Conservation (phyloP, 352 stramenopile species). For the Vaucheria bursata region DNA sequence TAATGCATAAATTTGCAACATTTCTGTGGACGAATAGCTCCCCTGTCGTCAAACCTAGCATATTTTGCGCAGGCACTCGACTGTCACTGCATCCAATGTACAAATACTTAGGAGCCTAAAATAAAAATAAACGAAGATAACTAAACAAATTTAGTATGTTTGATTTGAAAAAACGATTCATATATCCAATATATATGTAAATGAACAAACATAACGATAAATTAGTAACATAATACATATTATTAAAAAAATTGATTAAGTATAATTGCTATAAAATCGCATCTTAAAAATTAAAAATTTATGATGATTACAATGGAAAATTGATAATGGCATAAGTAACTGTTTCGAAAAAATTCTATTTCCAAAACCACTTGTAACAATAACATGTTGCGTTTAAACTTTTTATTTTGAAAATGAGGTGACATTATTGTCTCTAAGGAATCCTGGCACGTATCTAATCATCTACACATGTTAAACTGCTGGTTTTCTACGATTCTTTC, state of each 20-base stretch:
- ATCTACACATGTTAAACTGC: background rate
- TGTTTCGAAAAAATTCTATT: too few species aligned
- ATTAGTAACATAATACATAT: background rate
- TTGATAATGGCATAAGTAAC: too few species aligned
- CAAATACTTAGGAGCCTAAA: conserved; percentile 44
- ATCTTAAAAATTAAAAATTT: background rate
- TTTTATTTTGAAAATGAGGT: background rate
- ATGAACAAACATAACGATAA: background rate
- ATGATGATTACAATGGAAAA: too few species aligned
- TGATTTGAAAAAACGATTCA: background rate
- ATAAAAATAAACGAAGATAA: background rate
- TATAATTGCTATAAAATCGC: background rate
- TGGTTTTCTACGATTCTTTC: background rate
- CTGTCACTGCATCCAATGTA: conserved; percentile 48
- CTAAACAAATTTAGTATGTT: background rate
- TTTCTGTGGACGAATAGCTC: conserved; percentile 40
- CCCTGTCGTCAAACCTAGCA: conserved; percentile 32
- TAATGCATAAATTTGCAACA: conserved; percentile 65
- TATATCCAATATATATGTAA: background rate
- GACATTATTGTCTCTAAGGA: background rate
- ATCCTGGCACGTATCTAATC: background rate
- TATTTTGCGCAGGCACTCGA: conserved; percentile 46
- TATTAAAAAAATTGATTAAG: background rate
- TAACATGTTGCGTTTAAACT: too few species aligned
- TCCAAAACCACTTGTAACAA: too few species aligned